Base-by-base conservation (phyloP, 169 alveolate species). In the Plasmodium berghei region DNA sequence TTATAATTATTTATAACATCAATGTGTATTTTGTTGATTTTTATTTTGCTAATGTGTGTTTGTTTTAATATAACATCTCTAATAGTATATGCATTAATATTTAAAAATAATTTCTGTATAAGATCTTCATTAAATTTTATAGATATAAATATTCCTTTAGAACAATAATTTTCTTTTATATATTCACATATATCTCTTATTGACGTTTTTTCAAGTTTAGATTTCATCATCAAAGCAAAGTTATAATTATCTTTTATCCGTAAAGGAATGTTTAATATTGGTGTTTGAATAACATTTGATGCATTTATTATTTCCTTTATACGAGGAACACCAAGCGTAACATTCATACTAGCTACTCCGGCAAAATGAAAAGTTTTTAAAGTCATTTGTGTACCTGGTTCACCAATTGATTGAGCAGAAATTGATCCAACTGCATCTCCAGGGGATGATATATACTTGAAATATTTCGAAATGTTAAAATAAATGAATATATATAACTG, bases 341-440 rank as follows among this genome's bases (percentile, higher is more conserved):
- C 98, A 92, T 98, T 98, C 99, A 99, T 98, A 59, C 98, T 95
- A 48, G 99, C 99, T 55, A 97, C 99, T 20, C 99, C 98, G 5
- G 99, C 99, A 89, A 98, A 98, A 92, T 99, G 99, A 94, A 99
- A 99, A 55, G 99, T 98, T 95, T 99, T 99, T 73, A 99, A 91
- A n/a, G 99, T 98, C 99, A 99, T 99, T 91, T 99, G 99, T 1
- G 99, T 99, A 16, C 99, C 99, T 4, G 99, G 99, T 61, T 99
- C 99, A 8, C 99, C 99, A 56, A 99, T 98, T n/a, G 99, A 97
- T 92, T 98, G 99, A 6, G 99, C 99, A 5, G 99, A 99, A 55
- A 98, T 97, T 2, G 99, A 99, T 4, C 99, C 99, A 3, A 98
- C 99, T 9, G 99, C 99, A 89, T 98, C 99, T n/a, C 99, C 99